A percentile compares a stretch with the other conserved stretches of the same genome.
phyloP scores from a whole-genome alignment of 2,329 filamentous ascomycete genomes.

The Coniochaeta sp. region DNA sequence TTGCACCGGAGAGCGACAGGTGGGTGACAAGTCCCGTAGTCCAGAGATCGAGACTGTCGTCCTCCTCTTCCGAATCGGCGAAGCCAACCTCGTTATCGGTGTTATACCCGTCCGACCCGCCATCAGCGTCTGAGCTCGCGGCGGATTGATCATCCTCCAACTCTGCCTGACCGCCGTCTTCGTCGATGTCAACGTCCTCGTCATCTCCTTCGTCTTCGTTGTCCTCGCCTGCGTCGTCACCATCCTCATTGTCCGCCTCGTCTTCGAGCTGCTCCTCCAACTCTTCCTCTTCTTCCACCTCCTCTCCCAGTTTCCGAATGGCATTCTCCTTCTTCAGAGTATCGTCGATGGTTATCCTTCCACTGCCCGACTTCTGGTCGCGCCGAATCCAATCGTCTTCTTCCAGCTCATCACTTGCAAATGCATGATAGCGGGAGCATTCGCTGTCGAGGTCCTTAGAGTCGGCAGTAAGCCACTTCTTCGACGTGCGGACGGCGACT shows the following conservation, averaged over 20 bases:
- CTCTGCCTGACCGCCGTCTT: slow-evolving; percentile 41
- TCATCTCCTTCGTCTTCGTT: slow-evolving; percentile 46
- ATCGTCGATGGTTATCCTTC: slow-evolving; percentile 80
- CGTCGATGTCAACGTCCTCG: slow-evolving; percentile 38
- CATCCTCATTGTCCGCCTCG: slow-evolving; percentile 39
- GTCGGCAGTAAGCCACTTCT: slow-evolving; percentile 43
- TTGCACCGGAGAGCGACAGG: slow-evolving; percentile 26
- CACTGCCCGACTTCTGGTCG: slow-evolving; percentile 54
- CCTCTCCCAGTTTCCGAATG: slow-evolving; percentile 77
- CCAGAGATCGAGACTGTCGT: slow-evolving; percentile 60
- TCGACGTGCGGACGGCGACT: slow-evolving; percentile 23
- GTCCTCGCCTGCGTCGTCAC: slow-evolving; percentile 41
- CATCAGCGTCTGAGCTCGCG: slow-evolving; percentile 40
- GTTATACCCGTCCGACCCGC: slow-evolving; percentile 61
- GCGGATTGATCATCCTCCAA: slow-evolving; percentile 57
- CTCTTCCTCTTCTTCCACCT: slow-evolving; percentile 86
- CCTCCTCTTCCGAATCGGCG: slow-evolving; percentile 61
- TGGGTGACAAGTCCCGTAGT: slow-evolving; percentile 35
- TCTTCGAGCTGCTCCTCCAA: slow-evolving; percentile 43
- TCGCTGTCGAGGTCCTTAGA: slow-evolving; percentile 45
- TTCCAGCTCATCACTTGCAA: slow-evolving; percentile 72
- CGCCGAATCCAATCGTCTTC: slow-evolving; percentile 87
- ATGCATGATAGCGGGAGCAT: slow-evolving; percentile 74
- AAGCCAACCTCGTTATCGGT: slow-evolving; percentile 66
- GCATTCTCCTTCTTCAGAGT: slow-evolving; percentile 84